Percentiles rank a stretch among this genome's conserved stretches.
These are phyloP conservation scores for Ceraceosorus guamensis DNA, from an alignment of 1,284 basidiomycete genomes.

Conservation along the genomic window DNA sequence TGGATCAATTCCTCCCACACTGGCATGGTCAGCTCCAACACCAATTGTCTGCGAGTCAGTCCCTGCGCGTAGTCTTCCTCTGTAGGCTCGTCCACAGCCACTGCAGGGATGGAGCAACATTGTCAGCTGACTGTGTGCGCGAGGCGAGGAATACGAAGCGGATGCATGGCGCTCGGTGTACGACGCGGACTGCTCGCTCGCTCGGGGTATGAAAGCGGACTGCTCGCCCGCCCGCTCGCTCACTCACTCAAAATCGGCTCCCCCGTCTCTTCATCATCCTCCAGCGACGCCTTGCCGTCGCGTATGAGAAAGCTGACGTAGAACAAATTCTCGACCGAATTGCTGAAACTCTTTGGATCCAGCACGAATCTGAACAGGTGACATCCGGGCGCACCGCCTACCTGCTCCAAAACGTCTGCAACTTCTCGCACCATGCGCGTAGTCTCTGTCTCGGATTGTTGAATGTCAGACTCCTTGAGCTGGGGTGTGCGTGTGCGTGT, in stretches of 20 bases:
- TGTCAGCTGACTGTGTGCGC: neutral
- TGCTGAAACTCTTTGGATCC: constrained; percentile 77
- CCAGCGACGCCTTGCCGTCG: constrained; percentile 63
- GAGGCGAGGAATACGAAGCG: too few species aligned
- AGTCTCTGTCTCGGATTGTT: constrained; percentile 30
- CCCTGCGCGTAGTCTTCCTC: constrained; percentile 61
- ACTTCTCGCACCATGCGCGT: constrained; percentile 31
- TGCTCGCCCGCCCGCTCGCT: neutral
- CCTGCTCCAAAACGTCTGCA: constrained; percentile 52
- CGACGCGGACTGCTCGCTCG: neutral
- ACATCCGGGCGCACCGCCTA: constrained; percentile 50
- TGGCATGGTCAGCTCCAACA: constrained; percentile 75
- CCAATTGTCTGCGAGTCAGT: constrained; percentile 67
- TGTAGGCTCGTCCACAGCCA: constrained; percentile 18
- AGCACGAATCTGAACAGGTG: constrained; percentile 77
- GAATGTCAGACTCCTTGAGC: constrained; percentile 28
- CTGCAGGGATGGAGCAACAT: constrained; percentile 1
- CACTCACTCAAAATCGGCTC: constrained; percentile 67
- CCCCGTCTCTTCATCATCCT: constrained; percentile 55
- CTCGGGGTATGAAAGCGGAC: neutral
- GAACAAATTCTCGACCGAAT: constrained; percentile 88
- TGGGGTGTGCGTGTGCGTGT: too few species aligned
- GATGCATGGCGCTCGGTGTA: neutral
- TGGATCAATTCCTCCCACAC: constrained; percentile 78
- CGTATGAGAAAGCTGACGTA: constrained; percentile 83